A percentile compares a stretch with the other conserved stretches of the same genome.
Evolutionary conservation across 371 early-diverging fungal genomes (phyloP).

Genomic region (Mortierella sp.): DNA sequence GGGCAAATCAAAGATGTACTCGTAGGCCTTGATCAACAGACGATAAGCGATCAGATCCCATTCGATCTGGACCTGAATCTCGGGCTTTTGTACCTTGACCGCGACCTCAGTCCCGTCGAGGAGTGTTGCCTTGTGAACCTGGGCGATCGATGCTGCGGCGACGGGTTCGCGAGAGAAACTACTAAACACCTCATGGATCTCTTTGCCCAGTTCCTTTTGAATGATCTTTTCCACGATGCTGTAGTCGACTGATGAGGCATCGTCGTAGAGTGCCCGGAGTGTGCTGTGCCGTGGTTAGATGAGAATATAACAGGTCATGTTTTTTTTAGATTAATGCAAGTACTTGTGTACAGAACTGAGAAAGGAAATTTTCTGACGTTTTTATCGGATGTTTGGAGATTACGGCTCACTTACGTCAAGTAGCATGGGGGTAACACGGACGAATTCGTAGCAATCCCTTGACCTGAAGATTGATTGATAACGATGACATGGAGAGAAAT

Average conservation of each 20-base stretch:
- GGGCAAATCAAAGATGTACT: conserved; percentile 88
- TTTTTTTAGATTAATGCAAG: background rate
- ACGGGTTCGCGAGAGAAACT: conserved; percentile 81
- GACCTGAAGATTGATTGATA: conserved; percentile 63
- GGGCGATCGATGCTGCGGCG: conserved; percentile 95
- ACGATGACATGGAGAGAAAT: background rate
- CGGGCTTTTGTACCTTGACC: conserved; percentile 95
- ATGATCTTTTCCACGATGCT: conserved; percentile 79
- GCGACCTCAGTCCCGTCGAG: conserved; percentile 84
- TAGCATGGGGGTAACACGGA: conserved; percentile 86
- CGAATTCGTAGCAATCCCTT: conserved; percentile 88
- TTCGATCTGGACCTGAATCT: conserved; percentile 85
- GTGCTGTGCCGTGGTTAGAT: conserved; percentile 37
- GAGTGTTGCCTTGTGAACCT: conserved; percentile 91
- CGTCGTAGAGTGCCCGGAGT: conserved; percentile 85
- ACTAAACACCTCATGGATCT: conserved; percentile 76
- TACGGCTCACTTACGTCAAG: conserved; percentile 48
- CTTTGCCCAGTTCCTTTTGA: conserved; percentile 73
- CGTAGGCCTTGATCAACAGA: conserved; percentile 71
- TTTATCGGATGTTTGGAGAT: background rate
- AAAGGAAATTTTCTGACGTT: background rate
- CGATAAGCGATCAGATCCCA: conserved; percentile 87
- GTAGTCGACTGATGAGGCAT: conserved; percentile 85
- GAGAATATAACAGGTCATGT: background rate
- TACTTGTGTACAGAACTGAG: background rate